These are phyloP conservation scores for Pisolithus tinctorius DNA, from an alignment of 768 basidiomycete species.

Conservation along the genomic window DNA sequence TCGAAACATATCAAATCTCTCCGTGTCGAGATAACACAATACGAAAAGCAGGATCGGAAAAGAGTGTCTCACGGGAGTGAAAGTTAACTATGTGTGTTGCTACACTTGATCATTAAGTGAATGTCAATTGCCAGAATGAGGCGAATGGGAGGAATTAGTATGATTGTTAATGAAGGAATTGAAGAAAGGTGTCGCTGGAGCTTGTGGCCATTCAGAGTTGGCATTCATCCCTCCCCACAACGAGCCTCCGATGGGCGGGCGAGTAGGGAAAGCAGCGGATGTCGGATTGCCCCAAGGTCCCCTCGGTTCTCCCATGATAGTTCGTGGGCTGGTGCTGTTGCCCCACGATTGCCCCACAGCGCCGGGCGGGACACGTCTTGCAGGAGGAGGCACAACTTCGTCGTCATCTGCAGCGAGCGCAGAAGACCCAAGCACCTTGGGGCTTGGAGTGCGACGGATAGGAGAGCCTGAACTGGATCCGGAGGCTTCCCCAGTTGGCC, in stretches of 20 bases:
- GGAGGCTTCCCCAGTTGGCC: conserved; percentile 31
- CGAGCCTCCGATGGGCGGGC: conserved; percentile 29
- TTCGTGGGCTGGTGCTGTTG: conserved; percentile 38
- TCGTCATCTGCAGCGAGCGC: conserved; percentile 77
- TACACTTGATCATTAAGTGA: conserved; percentile 17
- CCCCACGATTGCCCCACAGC: conserved; percentile 46
- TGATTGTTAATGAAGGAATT: conserved; percentile 39
- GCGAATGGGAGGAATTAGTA: conserved; percentile 45
- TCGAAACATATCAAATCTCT: conserved; percentile 12
- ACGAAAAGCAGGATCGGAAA: conserved; percentile 25
- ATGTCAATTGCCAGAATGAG: conserved; percentile 26
- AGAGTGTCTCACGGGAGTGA: conserved; percentile 10
- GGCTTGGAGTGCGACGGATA: conserved; percentile 42
- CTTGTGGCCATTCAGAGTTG: conserved; percentile 43
- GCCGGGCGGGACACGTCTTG: conserved; percentile 35
- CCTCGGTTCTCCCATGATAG: conserved; percentile 32
- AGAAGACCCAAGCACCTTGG: conserved; percentile 69
- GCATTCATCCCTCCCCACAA: conserved; percentile 38
- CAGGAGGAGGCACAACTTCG: conserved; percentile 56
- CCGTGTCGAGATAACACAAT: neutral
- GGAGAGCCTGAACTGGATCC: conserved; percentile 60
- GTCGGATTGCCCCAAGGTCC: conserved; percentile 42
- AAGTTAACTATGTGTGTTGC: conserved; percentile 10
- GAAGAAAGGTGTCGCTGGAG: conserved; percentile 42
- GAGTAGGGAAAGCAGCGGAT: conserved; percentile 28